Evolutionary conservation across 2,329 filamentous ascomycete genomes (phyloP), one percentile per base, ranked within the genome.

Genomic region (Aspergillus melleus): DNA sequence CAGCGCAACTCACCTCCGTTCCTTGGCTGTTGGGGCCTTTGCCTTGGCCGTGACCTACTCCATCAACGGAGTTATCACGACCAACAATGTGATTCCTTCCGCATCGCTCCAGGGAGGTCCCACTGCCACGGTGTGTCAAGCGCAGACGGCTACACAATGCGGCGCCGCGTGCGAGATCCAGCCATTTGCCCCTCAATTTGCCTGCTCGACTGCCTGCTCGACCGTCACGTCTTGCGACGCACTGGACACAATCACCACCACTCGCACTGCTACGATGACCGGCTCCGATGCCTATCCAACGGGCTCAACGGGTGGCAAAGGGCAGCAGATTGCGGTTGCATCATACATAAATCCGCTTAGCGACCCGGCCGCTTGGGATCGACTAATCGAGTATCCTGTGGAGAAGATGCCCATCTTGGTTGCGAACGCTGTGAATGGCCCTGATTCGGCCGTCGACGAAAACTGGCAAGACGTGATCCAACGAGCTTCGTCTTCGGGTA

Each of bases 311-410:
- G 32, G 19, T 29, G 54, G 54, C 12, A 24, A 57, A 46, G 61
- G 61, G 49, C 58, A 67, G 24, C 65, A 67, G 44, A 63, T 67
- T 16, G 64, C 64, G 1, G 49, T 67, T 4, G 65, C 64, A 12
- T 67, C 64, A 22, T 67, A 67, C 36, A 66, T 67, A 52, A 66
- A 63, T 46, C 65, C 65, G 9, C 61, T 64, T 10, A 57, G 32
- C 24, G 65, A 66, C 56, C 55, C 59, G 10, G 50, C 59, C 6
- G 52, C 65, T 10, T 66, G 61, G 65, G 19, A 63, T 20, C 59
- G 65, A 3, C 55, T 66, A 12, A 50, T 66, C 49, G 50, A 14
- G 6, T 67, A 67, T 49, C 22, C 49, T n/a, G 5, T 29, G 10
- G 19, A 47, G 8, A 67, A 63, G 59, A 53, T 66, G 42, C 51